Evolutionary conservation across 1,284 basidiomycete genomes (phyloP).

Genomic region (Fomitopsis palustris): DNA sequence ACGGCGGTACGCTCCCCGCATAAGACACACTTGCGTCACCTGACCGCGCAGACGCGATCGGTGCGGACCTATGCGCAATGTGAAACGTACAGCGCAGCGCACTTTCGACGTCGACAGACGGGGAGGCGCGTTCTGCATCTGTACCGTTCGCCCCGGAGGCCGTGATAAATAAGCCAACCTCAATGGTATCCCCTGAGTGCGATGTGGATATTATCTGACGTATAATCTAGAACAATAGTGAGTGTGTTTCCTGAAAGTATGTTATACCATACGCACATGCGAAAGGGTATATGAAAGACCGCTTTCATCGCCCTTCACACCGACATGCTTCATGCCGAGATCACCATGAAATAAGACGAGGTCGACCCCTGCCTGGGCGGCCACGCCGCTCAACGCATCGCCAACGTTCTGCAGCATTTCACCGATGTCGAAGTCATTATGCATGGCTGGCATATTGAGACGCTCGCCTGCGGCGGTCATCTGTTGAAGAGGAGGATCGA

Average conservation of each 20-base stretch:
- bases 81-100: conserved; percentile 54
- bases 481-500: conserved; percentile 14
- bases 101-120: conserved; percentile 22
- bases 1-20: neutral
- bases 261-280: conserved; percentile 59
- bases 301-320: conserved; percentile 81
- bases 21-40: neutral
- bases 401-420: conserved; percentile 75
- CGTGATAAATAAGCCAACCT: conserved; percentile 78
- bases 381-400: conserved; percentile 80
- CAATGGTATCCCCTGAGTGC: conserved; percentile 76
- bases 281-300: conserved; percentile 77
- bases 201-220: conserved; percentile 79
- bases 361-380: conserved; percentile 82
- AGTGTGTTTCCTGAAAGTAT: conserved; percentile 14
- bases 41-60: conserved; percentile 4
- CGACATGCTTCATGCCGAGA: conserved; percentile 78
- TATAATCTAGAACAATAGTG: conserved; percentile 54
- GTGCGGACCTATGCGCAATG: conserved; percentile 41
- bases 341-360: conserved; percentile 88
- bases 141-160: conserved; percentile 1
- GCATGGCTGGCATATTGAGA: conserved; percentile 9
- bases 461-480: conserved; percentile 7
- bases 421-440: conserved; percentile 61
- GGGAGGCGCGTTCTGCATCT: conserved; percentile 15